Evolutionary conservation across 2,329 filamentous ascomycete species (phyloP).

Genomic region (Phoma sp.): DNA sequence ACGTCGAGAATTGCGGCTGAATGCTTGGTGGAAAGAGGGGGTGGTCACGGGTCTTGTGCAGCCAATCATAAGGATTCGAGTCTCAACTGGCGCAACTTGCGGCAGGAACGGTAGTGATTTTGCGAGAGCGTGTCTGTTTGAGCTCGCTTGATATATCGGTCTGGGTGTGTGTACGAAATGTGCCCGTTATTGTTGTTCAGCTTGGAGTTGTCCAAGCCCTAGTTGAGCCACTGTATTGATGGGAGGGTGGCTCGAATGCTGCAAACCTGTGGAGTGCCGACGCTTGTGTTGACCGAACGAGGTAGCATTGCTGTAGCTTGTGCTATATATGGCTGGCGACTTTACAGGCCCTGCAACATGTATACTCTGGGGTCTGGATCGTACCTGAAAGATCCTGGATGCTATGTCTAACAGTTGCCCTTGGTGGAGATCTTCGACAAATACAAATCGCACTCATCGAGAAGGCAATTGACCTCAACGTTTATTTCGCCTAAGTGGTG

Average conservation of each 20-base stretch:
- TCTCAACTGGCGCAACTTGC: not conserved
- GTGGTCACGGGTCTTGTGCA: constrained; percentile 1
- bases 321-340: not conserved
- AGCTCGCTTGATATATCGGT: not conserved
- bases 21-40: constrained; percentile 16
- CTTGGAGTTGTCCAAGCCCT: not conserved
- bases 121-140: not conserved
- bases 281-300: too few species aligned
- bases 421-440: constrained; percentile 8
- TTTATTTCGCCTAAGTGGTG: not conserved
- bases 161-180: not conserved
- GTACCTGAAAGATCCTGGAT: not conserved
- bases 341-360: not conserved
- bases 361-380: not conserved
- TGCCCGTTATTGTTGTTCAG: not conserved
- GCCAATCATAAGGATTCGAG: not conserved
- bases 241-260: not conserved
- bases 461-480: not conserved
- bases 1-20: not conserved
- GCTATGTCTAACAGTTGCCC: not conserved
- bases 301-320: not conserved
- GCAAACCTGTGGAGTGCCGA: not conserved
- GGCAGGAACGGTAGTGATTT: not conserved
- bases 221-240: not conserved
- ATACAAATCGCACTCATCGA: not conserved